Base-by-base conservation (phyloP, 768 basidiomycete genomes). In the Vararia minispora region DNA sequence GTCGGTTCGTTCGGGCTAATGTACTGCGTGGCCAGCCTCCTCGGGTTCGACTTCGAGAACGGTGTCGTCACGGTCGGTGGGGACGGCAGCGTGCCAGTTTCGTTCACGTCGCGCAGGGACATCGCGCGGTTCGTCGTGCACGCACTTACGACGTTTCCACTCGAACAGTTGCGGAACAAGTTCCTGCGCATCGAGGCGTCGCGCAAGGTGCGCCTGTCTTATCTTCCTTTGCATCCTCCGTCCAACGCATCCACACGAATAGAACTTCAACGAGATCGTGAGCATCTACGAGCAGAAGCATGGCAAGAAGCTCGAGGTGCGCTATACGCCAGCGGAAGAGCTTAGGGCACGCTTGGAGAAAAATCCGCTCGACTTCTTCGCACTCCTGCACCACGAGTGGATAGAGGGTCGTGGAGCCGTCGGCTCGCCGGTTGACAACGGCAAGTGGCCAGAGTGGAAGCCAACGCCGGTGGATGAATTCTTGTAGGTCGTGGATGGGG, bases 221-320 rank as follows among this genome's bases (percentile, higher is more conserved):
- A 18, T 36, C 16, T 17, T 13, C 34, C 6, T 24, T 18, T 10
- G 14, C n/a, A 17, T 17, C 17, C 18, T 6, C 4, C 8, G 20
- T 27, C 23, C 12, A 5, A 39, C 12, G 3, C 10, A 1, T 20
- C 12, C 2, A 5, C 22, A 24, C 10, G n/a, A 14, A 23, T 20
- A 50, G 50, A 35, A 49, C 1, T 44, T 48, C 41, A 51, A 52
- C 28, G 37, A 52, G 22, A 35, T 52, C 31, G 36, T 50, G 24
- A 29, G 32, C 3, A 23, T 18, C 20, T 52, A 50, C 17, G 37
- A 48, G 17, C 26, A 35, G 23, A 42, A 39, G 21, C 47, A 33
- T 2, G 49, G 43, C 28, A 41, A 18, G 34, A 45, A 48, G 20
- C 26, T 48, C 10, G 44, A 38, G 21, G 37, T 47, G 16, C 35